phyloP scores from a whole-genome alignment of 129 eudicot species.

The Cynara cardunculus region DNA sequence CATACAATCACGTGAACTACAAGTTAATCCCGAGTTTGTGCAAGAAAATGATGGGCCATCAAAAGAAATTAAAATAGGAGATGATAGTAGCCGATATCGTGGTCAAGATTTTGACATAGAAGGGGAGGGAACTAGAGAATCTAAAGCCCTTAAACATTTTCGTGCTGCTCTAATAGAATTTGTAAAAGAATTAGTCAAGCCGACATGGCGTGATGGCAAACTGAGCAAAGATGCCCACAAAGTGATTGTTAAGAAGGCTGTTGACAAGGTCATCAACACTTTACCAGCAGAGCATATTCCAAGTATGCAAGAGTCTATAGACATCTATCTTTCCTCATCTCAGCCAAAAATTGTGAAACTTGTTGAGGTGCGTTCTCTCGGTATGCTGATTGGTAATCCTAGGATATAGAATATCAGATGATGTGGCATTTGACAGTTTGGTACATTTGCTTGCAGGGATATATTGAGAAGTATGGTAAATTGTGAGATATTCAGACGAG shows the following conservation, averaged over 20 bases:
- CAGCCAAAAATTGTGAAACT: conserved; percentile 66
- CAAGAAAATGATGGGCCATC: conserved; percentile 18
- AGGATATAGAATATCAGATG: not conserved
- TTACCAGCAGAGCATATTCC: conserved; percentile 63
- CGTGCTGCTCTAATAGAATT: conserved; percentile 79
- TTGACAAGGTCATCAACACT: conserved; percentile 61
- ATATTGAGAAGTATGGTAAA: conserved; percentile 71
- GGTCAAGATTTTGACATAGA: conserved; percentile 39
- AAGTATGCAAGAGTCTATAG: conserved; percentile 45
- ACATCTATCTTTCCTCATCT: conserved; percentile 57
- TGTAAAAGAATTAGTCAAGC: conserved; percentile 78
- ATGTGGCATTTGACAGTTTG: conserved; percentile 19
- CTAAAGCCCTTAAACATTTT: conserved; percentile 56
- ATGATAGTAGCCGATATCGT: conserved; percentile 29
- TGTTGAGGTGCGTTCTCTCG: conserved; percentile 69
- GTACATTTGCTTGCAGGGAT: conserved; percentile 58
- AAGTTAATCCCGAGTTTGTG: conserved; percentile 22
- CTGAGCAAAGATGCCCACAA: conserved; percentile 83
- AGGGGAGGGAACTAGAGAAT: conserved; percentile 44
- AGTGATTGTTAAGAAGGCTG: conserved; percentile 71
- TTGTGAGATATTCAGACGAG: conserved; percentile 30
- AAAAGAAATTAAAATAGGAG: conserved; percentile 32
- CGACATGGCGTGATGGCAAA: conserved; percentile 79
- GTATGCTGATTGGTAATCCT: not conserved
- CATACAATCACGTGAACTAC: conserved; percentile 28